These are phyloP conservation scores for Tephrocybe rancida DNA, from an alignment of 768 basidiomycete species.

Conservation along the genomic window DNA sequence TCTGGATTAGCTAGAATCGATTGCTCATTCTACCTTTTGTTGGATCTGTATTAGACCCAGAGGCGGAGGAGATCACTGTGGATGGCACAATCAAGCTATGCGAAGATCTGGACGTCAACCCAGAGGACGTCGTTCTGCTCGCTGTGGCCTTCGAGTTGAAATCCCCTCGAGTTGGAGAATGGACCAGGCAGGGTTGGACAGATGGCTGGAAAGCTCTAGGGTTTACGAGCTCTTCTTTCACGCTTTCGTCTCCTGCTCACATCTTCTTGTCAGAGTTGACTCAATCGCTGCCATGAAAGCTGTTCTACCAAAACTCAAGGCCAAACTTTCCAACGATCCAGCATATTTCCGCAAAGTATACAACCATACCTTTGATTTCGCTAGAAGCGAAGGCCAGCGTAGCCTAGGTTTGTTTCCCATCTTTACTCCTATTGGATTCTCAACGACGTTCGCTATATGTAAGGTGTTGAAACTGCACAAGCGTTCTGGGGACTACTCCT, in stretches of 20 bases:
- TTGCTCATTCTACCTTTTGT: not conserved
- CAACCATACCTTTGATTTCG: constrained; percentile 80
- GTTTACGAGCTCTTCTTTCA: constrained; percentile 34
- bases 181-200: constrained; percentile 71
- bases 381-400: constrained; percentile 73
- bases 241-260: not conserved
- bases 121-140: constrained; percentile 82
- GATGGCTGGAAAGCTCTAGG: constrained; percentile 80
- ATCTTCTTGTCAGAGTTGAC: constrained; percentile 55
- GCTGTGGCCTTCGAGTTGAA: constrained; percentile 82
- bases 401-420: constrained; percentile 61
- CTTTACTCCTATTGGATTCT: not conserved
- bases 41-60: constrained; percentile 44
- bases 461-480: constrained; percentile 70
- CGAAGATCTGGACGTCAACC: constrained; percentile 66
- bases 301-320: constrained; percentile 54
- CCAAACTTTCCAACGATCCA: constrained; percentile 63
- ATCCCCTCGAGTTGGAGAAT: constrained; percentile 72
- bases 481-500: constrained; percentile 82
- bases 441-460: not conserved
- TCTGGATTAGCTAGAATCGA: not conserved
- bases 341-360: constrained; percentile 81
- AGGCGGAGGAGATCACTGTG: constrained; percentile 65
- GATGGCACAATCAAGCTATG: constrained; percentile 84
- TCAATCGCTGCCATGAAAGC: constrained; percentile 61